phyloP scores from a whole-genome alignment of 2,329 filamentous ascomycete species.

The Hypoxylon sp. region DNA sequence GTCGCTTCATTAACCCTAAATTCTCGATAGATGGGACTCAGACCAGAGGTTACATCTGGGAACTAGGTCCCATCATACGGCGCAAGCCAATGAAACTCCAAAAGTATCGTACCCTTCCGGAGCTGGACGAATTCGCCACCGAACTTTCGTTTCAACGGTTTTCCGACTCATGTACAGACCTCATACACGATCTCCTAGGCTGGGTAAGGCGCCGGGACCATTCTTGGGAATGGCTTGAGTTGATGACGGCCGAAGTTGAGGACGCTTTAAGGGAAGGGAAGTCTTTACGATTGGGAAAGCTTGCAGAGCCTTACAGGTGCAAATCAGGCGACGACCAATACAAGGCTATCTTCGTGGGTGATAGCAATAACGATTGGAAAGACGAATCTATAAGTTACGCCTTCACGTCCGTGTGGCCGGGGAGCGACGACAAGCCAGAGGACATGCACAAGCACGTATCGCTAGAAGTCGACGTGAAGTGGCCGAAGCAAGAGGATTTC shows the following conservation, averaged over 20 bases:
- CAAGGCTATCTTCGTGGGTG: conserved; percentile 40
- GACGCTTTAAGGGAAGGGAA: conserved; percentile 40
- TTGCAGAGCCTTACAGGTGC: conserved; percentile 32
- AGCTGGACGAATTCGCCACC: conserved; percentile 38
- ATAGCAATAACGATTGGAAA: conserved; percentile 19
- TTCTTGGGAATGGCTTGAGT: conserved; percentile 36
- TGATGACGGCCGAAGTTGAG: conserved; percentile 42
- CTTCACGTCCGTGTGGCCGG: conserved; percentile 37
- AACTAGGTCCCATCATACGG: conserved; percentile 40
- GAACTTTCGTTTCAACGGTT: conserved; percentile 37
- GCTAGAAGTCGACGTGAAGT: conserved; percentile 42
- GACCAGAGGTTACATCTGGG: conserved; percentile 42
- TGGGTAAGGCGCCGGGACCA: conserved; percentile 21
- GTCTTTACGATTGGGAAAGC: conserved; percentile 37
- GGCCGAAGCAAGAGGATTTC: conserved; percentile 20
- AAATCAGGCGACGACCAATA: conserved; percentile 17
- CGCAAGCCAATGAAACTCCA: conserved; percentile 35
- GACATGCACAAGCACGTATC: conserved; percentile 42
- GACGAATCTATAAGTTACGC: conserved; percentile 35
- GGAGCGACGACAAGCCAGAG: conserved; percentile 7
- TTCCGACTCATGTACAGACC: conserved; percentile 33
- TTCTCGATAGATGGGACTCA: conserved; percentile 36
- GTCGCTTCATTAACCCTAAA: conserved; percentile 40
- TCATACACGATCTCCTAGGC: conserved; percentile 32
- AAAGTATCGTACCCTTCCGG: conserved; percentile 35